Evolutionary conservation across 805 yeast species (phyloP).

Genomic region (Wickerhamia fluorescens): DNA sequence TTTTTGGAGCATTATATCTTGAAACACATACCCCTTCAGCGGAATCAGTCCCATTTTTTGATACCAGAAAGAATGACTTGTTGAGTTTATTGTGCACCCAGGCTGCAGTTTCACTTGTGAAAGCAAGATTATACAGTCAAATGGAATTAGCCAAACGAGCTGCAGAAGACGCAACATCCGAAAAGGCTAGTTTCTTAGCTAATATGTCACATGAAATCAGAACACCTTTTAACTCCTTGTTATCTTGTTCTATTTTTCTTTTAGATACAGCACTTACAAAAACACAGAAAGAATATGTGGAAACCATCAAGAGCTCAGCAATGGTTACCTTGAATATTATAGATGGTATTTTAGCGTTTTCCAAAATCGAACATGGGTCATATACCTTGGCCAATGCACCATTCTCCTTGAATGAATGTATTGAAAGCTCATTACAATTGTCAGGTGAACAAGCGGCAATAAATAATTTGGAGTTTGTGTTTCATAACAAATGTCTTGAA

Average conservation of each 20-base stretch:
- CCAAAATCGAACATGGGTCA: slow-evolving; percentile 50
- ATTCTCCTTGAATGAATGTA: slow-evolving; percentile 37
- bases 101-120: slow-evolving; percentile 45
- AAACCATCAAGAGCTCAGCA: slow-evolving; percentile 44
- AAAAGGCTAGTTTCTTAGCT: slow-evolving; percentile 45
- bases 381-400: slow-evolving; percentile 37
- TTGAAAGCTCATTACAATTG: slow-evolving; percentile 41
- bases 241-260: slow-evolving; percentile 43
- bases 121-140: slow-evolving; percentile 39
- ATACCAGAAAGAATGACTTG: slow-evolving; percentile 31
- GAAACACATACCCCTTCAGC: slow-evolving; percentile 16
- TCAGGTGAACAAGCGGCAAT: slow-evolving; percentile 42
- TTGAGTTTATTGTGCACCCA: slow-evolving; percentile 41
- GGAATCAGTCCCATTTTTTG: slow-evolving; percentile 14
- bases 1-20: slow-evolving; percentile 40
- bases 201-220: slow-evolving; percentile 55
- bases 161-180: slow-evolving; percentile 49
- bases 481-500: slow-evolving; percentile 33
- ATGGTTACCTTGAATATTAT: slow-evolving; percentile 46
- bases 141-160: slow-evolving; percentile 37
- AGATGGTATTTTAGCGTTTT: slow-evolving; percentile 48
- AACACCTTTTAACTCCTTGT: slow-evolving; percentile 47
- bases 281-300: slow-evolving; percentile 44
- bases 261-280: slow-evolving; percentile 39
- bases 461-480: slow-evolving; percentile 39